These are phyloP conservation scores for Periglandula ipomoeae DNA, from an alignment of 2,329 filamentous ascomycete genomes.

Conservation along the genomic window DNA sequence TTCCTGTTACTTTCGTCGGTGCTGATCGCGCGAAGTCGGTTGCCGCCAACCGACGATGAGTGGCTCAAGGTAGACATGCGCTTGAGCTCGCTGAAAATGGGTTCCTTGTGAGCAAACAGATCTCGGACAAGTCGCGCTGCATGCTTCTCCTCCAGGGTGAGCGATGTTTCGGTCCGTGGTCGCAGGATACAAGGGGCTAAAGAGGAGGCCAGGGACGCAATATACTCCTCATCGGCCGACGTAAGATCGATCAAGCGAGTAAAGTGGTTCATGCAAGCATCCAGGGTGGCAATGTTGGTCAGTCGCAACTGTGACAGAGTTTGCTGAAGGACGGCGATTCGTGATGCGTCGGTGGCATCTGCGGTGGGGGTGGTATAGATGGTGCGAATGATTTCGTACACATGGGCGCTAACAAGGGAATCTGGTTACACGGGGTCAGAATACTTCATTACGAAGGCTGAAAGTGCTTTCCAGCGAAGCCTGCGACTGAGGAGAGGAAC, in stretches of 20 bases:
- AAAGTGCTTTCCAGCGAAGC: background rate
- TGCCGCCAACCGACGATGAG: conserved; percentile 45
- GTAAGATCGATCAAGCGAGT: conserved; percentile 93
- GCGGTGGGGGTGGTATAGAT: conserved; percentile 80
- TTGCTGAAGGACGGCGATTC: conserved; percentile 86
- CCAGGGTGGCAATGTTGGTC: conserved; percentile 96
- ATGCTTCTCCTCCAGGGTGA: conserved; percentile 94
- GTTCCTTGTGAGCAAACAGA: conserved; percentile 85
- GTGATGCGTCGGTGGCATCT: conserved; percentile 66
- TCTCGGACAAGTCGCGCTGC: conserved; percentile 85
- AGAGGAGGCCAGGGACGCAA: conserved; percentile 61
- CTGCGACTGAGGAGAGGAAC: background rate
- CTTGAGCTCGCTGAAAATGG: conserved; percentile 93
- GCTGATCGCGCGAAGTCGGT: conserved; percentile 75
- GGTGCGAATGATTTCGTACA: conserved; percentile 97
- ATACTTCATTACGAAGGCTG: background rate
- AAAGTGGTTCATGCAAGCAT: conserved; percentile 97
- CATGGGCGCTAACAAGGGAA: conserved; percentile 94
- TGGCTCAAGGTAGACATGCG: conserved; percentile 67
- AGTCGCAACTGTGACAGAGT: conserved; percentile 90
- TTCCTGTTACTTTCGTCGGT: conserved; percentile 94
- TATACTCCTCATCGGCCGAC: conserved; percentile 83
- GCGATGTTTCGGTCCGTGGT: conserved; percentile 74
- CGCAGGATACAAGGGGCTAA: conserved; percentile 82
- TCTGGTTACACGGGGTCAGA: conserved; percentile 43